phyloP scores from a whole-genome alignment of 345 rosid genomes.

The Eucalyptus curtisii region DNA sequence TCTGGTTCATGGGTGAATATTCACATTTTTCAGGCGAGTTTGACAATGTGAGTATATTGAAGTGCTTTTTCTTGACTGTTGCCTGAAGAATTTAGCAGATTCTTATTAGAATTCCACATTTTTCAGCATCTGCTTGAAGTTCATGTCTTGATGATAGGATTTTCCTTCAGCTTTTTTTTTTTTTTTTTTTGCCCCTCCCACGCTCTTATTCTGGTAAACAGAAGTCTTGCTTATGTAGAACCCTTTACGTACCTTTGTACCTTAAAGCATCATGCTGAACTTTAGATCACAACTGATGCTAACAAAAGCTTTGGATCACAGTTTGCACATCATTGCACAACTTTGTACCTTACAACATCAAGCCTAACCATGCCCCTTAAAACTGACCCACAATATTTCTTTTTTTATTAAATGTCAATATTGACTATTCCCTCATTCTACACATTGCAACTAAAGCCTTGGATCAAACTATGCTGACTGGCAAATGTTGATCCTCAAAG shows the following conservation, averaged over 20 bases:
- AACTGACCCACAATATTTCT: neutral
- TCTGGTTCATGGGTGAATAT: slow-evolving; percentile 68
- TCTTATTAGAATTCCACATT: neutral
- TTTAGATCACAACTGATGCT: neutral
- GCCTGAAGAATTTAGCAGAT: neutral
- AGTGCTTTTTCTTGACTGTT: neutral
- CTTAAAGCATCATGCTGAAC: neutral
- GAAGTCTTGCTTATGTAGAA: neutral
- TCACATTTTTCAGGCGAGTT: slow-evolving; percentile 64
- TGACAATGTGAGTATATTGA: slow-evolving; percentile 42
- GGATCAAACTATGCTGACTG: neutral
- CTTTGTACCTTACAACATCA: neutral
- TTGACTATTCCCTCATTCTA: neutral
- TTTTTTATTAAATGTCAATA: neutral
- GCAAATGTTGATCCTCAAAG: neutral
- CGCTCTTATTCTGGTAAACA: neutral
- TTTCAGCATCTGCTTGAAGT: neutral
- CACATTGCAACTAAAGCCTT: neutral
- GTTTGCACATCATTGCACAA: neutral
- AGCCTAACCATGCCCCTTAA: neutral
- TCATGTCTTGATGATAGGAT: neutral
- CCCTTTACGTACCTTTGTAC: neutral
- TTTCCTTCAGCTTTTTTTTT: neutral
- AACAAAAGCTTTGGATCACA: neutral
- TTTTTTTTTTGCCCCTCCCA: neutral